phyloP scores from a whole-genome alignment of 1,284 basidiomycete genomes.

The Melanopsichium pennsylvanicum region DNA sequence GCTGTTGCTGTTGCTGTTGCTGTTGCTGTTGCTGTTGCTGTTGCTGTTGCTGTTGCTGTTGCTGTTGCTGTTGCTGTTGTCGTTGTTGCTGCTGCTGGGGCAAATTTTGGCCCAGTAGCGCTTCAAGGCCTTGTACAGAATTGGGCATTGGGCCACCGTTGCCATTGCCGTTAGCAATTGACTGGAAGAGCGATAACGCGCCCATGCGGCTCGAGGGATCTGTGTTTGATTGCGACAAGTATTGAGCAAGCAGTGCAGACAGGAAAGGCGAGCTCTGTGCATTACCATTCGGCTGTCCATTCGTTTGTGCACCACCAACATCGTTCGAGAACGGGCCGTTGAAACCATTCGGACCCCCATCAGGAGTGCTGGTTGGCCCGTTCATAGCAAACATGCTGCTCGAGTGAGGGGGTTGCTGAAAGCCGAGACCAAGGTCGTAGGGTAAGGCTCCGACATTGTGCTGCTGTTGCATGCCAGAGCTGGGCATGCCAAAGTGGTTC shows the following conservation, averaged over 20 bases:
- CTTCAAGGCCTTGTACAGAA: conserved; percentile 23
- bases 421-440: conserved; percentile 24
- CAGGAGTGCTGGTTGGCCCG: conserved; percentile 1
- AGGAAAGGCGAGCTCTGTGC: conserved; percentile 22
- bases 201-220: conserved; percentile 23
- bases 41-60: conserved; percentile 3
- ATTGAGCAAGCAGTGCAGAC: conserved; percentile 40
- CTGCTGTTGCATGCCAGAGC: conserved; percentile 12
- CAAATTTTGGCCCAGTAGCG: conserved; percentile 18
- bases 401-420: conserved; percentile 12
- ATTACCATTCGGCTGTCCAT: conserved; percentile 4
- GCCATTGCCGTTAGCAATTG: conserved; percentile 16
- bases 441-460: conserved; percentile 7
- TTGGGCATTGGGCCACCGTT: conserved; percentile 10
- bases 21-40: conserved; percentile 13
- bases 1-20: conserved; percentile 2
- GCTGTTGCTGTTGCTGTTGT: conserved; percentile 8
- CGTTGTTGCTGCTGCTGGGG: conserved; percentile 7
- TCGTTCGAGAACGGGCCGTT: conserved; percentile 13
- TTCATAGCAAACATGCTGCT: conserved; percentile 20
- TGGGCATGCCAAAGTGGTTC: conserved; percentile 14
- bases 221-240: conserved; percentile 34
- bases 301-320: conserved; percentile 3
- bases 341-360: conserved; percentile 5
- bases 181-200: conserved; percentile 35